Evolutionary conservation across 1,139 yeast species (phyloP), one percentile per base, ranked within the genome.

Genomic region (Insectozyma bohioensis): DNA sequence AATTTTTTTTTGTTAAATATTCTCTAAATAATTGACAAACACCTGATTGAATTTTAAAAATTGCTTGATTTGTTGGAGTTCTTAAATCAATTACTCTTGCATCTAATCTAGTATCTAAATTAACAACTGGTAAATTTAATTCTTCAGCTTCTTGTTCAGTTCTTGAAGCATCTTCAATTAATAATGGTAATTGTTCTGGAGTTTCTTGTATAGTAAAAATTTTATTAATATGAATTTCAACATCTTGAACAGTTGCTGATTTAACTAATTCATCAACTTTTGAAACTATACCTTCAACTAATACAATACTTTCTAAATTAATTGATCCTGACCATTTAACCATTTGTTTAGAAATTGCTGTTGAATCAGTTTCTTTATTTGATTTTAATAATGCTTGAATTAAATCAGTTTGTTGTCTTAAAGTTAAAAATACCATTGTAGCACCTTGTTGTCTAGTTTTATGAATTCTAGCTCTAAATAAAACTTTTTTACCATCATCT

Each of bases 61-160:
- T 92, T 33, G 98, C 95, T 67, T 92, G 97, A 72, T 92, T 92
- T 38, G 98, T 90, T 35, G 85, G 85, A 6, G 98, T 92, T 74
- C 99, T 83, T 57, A 92, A 75, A 57, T 92, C 99, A 61, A 92
- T 88, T 34, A 90, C 96, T 61, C 99, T 81, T 39, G 94, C 71
- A 59, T 94, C 97, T 52, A 92, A 76, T 61, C 98, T 80, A 28
- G 98, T 94, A 65, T 94, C 98, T 58, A 92, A 79, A 66, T 90
- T 90, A 47, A 92, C 97, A 27, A 86, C 84, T 31, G 97, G 97
- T 49, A 90, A 77, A 11, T 94, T 94, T 23, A 84, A 81, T 35
- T 83, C 88, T 62, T 86, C 95, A 30, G 97, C 97, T 57, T 88
- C 95, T 34, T 86, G 88, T 49, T 92, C 98, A 31, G 95, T 80